Evolutionary conservation across 1,284 basidiomycete genomes (phyloP).

Genomic region (Sutorius eximius): DNA sequence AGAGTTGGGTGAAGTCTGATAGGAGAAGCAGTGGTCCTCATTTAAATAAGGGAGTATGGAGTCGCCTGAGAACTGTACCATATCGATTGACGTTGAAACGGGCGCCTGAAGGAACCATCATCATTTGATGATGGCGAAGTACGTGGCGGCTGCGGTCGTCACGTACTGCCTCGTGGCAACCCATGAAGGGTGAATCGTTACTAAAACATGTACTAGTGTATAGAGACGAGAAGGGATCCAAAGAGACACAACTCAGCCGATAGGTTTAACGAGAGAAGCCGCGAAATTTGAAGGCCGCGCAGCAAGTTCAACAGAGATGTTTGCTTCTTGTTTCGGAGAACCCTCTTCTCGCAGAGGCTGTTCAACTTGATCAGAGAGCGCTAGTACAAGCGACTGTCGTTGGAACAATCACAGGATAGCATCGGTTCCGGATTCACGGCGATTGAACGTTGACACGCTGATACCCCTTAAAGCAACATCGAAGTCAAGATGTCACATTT

Average conservation of each 20-base stretch:
- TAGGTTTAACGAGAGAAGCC: background rate
- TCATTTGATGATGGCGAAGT: background rate
- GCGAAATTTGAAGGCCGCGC: too few species aligned
- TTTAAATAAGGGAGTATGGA: conserved; percentile 1
- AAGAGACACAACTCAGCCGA: background rate
- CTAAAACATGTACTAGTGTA: background rate
- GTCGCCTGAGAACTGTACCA: background rate
- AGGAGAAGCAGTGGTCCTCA: background rate
- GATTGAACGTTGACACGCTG: too few species aligned
- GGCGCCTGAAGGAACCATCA: background rate
- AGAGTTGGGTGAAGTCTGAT: background rate
- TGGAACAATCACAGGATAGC: too few species aligned
- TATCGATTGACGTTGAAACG: background rate
- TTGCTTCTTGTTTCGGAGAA: background rate
- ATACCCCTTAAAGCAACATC: too few species aligned
- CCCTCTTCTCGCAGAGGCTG: too few species aligned
- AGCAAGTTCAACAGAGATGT: too few species aligned
- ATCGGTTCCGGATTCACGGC: too few species aligned
- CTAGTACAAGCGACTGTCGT: too few species aligned
- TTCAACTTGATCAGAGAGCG: too few species aligned
- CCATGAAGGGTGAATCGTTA: background rate
- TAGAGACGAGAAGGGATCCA: too few species aligned
- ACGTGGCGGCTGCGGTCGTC: background rate
- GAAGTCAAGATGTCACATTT: too few species aligned
- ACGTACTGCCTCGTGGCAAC: conserved; percentile 4